Conservation (phyloP, 78 protist genomes). For the Dictyostelium firmibasis region DNA sequence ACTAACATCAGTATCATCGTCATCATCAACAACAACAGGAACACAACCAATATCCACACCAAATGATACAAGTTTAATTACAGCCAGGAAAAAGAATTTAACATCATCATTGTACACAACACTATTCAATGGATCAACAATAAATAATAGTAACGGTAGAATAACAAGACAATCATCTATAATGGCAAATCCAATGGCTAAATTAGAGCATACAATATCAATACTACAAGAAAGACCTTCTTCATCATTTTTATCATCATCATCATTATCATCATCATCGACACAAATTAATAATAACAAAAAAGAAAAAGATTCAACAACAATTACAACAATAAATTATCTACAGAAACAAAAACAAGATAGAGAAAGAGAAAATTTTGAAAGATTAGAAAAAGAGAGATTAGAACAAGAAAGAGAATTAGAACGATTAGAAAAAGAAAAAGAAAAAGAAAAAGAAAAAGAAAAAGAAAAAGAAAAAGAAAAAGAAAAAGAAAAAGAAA, state of each 20-base stretch:
- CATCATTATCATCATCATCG: neutral
- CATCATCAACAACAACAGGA: neutral
- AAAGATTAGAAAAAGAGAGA: neutral
- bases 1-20: neutral
- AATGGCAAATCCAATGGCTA: neutral
- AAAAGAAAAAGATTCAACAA: neutral
- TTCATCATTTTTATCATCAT: neutral
- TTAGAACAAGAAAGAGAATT: neutral
- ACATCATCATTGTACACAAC: neutral
- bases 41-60: neutral
- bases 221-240: neutral
- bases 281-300: too few relatives aligned
- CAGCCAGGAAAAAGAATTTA: neutral
- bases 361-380: neutral
- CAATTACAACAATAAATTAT: neutral
- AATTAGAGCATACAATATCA: neutral
- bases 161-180: constrained; percentile 4
- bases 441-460: neutral
- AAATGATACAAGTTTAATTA: neutral
- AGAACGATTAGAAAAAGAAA: neutral
- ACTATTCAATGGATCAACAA: neutral
- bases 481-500: neutral
- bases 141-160: neutral
- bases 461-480: neutral
- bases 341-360: neutral